These are phyloP conservation scores for Sclerotinia glacialis DNA, from an alignment of 2,329 filamentous ascomycete genomes.

Conservation along the genomic window DNA sequence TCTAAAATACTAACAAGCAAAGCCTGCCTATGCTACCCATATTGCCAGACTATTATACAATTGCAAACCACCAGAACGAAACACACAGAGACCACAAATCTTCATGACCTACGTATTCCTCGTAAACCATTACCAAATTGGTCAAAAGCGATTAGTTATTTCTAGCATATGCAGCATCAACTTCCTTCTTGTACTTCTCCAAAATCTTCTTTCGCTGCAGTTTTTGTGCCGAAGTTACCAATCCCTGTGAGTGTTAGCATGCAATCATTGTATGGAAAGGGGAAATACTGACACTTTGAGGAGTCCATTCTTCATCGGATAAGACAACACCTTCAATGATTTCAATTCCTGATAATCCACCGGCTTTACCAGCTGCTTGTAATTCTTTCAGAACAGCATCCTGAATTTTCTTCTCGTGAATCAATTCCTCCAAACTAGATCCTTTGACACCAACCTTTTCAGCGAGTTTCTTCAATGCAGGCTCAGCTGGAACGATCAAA, in stretches of 20 bases:
- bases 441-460: constrained; percentile 61
- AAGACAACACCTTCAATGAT: constrained; percentile 73
- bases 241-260: constrained; percentile 48
- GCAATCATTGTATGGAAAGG: constrained; percentile 34
- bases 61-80: constrained; percentile 15
- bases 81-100: not conserved
- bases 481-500: constrained; percentile 69
- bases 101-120: constrained; percentile 17
- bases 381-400: constrained; percentile 64
- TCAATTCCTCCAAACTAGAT: constrained; percentile 61
- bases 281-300: constrained; percentile 66
- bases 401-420: constrained; percentile 64
- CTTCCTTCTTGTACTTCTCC: constrained; percentile 58
- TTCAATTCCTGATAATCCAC: constrained; percentile 68
- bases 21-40: constrained; percentile 16
- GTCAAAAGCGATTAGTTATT: constrained; percentile 25
- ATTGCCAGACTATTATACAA: constrained; percentile 20
- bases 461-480: constrained; percentile 59
- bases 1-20: constrained; percentile 14
- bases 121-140: not conserved
- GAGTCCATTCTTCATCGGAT: constrained; percentile 84
- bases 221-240: constrained; percentile 69
- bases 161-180: constrained; percentile 44
- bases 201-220: constrained; percentile 68
- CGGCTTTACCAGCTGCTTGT: constrained; percentile 60